Conservation (phyloP, 768 basidiomycete genomes). For the Phylloporus sp. region DNA sequence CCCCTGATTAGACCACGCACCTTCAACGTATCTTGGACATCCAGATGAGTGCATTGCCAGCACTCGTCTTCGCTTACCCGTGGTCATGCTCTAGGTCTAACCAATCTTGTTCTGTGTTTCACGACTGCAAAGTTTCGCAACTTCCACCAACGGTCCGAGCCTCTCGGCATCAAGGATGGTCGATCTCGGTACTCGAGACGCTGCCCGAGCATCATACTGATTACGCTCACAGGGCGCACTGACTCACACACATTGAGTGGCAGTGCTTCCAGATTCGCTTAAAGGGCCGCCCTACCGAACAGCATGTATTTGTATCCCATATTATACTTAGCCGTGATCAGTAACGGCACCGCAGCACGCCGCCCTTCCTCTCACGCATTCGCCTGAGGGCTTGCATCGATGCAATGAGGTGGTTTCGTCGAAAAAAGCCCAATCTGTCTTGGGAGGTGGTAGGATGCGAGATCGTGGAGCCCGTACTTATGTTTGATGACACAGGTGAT, state of each 20-base stretch:
- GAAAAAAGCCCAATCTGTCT: conserved; percentile 50
- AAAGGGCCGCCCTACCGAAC: conserved; percentile 11
- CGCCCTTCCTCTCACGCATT: conserved; percentile 12
- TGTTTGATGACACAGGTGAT: conserved; percentile 61
- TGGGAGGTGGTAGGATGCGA: conserved; percentile 79
- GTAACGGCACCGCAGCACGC: conserved; percentile 16
- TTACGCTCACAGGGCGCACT: neutral
- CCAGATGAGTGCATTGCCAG: neutral
- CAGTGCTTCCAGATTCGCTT: conserved; percentile 15
- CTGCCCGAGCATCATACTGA: conserved; percentile 8
- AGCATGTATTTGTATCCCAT: conserved; percentile 4
- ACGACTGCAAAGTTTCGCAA: neutral
- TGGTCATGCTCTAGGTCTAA: neutral
- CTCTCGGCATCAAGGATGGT: neutral
- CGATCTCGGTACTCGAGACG: neutral
- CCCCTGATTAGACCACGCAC: neutral
- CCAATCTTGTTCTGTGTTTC: neutral
- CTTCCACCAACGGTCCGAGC: neutral
- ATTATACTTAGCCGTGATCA: conserved; percentile 9
- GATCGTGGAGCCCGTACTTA: conserved; percentile 59
- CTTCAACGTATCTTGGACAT: neutral
- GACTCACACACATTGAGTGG: conserved; percentile 14
- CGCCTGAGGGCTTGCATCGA: conserved; percentile 14
- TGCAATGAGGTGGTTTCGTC: conserved; percentile 42
- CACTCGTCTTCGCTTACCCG: neutral